Evolutionary conservation across 176 grass and related monocot genomes (phyloP).

Genomic region (Carex scoparia): DNA sequence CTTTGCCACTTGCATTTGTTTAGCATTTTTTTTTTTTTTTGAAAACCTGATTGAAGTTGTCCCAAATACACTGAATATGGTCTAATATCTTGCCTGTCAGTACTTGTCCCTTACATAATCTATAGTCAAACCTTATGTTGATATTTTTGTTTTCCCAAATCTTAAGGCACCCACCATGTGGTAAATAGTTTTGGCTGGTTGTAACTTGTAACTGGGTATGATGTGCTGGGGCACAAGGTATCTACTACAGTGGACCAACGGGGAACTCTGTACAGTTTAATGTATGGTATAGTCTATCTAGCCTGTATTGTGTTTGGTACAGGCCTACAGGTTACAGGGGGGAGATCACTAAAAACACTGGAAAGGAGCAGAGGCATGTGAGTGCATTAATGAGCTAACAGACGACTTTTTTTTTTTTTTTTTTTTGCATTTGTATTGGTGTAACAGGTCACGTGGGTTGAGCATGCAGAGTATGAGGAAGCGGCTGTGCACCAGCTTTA

Average conservation of each 20-base stretch:
- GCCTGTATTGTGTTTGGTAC: neutral
- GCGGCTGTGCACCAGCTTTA: conserved; percentile 68
- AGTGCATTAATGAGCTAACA: conserved; percentile 53
- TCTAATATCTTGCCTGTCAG: conserved; percentile 19
- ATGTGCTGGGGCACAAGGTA: neutral
- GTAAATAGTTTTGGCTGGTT: conserved; percentile 2
- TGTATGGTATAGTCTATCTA: neutral
- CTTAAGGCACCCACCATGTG: neutral
- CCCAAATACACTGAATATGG: conserved; percentile 26
- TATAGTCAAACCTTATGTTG: neutral
- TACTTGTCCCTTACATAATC: neutral
- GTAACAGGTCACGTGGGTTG: conserved; percentile 85
- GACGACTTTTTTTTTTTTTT: conserved; percentile 1
- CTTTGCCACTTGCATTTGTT: conserved; percentile 21
- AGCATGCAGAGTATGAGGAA: conserved; percentile 86
- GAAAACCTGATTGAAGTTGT: conserved; percentile 21
- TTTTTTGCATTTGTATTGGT: conserved; percentile 27
- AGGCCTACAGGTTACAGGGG: neutral
- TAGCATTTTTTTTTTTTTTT: conserved; percentile 5
- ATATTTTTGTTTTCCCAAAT: too few species aligned
- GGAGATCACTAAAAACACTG: conserved; percentile 12
- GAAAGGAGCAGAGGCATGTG: conserved; percentile 38
- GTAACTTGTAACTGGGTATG: neutral
- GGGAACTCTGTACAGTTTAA: neutral
- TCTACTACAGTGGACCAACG: neutral